These are phyloP conservation scores for Blastobotrys chiropterorum DNA, from an alignment of 805 yeast species.

Conservation along the genomic window DNA sequence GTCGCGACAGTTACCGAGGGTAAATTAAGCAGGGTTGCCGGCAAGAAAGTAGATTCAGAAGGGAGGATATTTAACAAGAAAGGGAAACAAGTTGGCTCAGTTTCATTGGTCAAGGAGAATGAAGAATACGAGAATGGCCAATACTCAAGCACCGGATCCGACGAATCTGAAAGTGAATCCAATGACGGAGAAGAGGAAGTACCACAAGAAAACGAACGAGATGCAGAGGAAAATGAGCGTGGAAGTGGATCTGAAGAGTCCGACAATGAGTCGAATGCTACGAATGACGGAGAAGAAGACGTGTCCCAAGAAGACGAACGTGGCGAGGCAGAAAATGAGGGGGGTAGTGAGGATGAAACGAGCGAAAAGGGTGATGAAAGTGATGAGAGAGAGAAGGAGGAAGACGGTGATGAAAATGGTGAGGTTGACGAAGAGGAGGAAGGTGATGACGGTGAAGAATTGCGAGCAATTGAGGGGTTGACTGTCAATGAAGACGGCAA, in stretches of 20 bases:
- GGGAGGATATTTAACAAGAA: not conserved
- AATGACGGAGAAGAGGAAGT: not conserved
- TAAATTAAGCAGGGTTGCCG: not conserved
- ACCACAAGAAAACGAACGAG: too few species aligned
- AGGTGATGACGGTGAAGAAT: not conserved
- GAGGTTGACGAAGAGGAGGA: slow-evolving; percentile 10
- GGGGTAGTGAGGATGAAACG: slow-evolving; percentile 8
- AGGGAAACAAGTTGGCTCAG: not conserved
- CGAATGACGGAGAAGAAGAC: not conserved
- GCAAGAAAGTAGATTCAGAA: not conserved
- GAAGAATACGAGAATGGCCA: too few species aligned
- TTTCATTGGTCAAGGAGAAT: not conserved
- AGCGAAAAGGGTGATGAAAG: too few species aligned
- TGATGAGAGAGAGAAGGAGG: slow-evolving; percentile 8
- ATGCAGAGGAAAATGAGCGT: not conserved
- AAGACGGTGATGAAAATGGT: slow-evolving; percentile 5
- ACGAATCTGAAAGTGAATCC: not conserved
- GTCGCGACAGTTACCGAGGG: not conserved
- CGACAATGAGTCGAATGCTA: not conserved
- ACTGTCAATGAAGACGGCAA: not conserved
- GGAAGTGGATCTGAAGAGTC: too few species aligned
- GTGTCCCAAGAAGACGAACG: not conserved
- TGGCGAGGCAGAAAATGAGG: not conserved
- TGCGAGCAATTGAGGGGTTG: not conserved
- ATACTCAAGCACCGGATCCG: not conserved